Percentiles rank a stretch among this genome's conserved stretches.
Evolutionary conservation across 2,329 filamentous ascomycete species (phyloP).

Genomic region (Beauveria pseudobassiana): DNA sequence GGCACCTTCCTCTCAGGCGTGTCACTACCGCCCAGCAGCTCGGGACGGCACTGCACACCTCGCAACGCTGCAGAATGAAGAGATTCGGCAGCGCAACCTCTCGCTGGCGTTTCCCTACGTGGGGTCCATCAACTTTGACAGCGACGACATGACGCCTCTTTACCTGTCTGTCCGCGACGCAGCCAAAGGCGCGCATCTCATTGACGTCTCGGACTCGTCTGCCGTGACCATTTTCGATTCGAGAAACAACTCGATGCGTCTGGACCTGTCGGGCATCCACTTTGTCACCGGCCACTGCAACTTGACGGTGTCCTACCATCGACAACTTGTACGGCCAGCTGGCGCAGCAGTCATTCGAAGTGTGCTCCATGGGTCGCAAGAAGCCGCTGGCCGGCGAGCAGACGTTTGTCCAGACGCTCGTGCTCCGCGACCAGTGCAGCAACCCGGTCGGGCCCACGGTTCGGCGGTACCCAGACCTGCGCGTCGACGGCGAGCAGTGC

Average conservation of each 20-base stretch:
- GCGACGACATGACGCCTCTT: constrained; percentile 23
- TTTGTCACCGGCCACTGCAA: constrained; percentile 27
- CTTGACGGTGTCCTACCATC: constrained; percentile 26
- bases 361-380: constrained; percentile 18
- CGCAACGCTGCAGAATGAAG: constrained; percentile 25
- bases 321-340: constrained; percentile 28
- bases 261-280: constrained; percentile 26
- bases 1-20: constrained; percentile 14
- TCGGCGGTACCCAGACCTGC: constrained; percentile 23
- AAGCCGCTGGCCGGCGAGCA: not conserved
- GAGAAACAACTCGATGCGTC: constrained; percentile 23
- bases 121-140: constrained; percentile 28
- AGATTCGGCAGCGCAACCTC: constrained; percentile 22
- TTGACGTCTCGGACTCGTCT: constrained; percentile 28
- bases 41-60: constrained; percentile 18
- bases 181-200: constrained; percentile 19
- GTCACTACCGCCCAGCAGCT: constrained; percentile 22
- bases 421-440: constrained; percentile 29
- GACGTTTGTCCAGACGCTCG: constrained; percentile 25
- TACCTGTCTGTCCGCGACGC: constrained; percentile 27
- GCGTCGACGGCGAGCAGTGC: constrained; percentile 26
- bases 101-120: constrained; percentile 29
- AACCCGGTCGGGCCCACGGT: constrained; percentile 20
- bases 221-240: constrained; percentile 25
- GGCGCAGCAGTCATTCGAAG: constrained; percentile 21